Evolutionary conservation across 1,284 basidiomycete species (phyloP).

Genomic region (Somion occarium): DNA sequence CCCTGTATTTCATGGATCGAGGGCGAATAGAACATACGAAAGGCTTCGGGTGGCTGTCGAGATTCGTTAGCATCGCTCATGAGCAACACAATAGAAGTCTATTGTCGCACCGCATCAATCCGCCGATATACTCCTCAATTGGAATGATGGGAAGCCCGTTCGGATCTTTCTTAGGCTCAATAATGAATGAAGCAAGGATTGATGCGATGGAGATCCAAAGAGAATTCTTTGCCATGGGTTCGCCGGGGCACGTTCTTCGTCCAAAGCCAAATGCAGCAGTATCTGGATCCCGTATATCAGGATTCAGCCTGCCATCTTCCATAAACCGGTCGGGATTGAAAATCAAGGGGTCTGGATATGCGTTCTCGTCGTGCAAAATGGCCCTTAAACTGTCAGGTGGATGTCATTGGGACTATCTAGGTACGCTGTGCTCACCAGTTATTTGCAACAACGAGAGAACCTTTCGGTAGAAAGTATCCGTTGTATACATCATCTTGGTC

Average conservation of each 20-base stretch:
- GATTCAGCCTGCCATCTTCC: conserved; percentile 18
- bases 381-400: no score
- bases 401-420: no score
- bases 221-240: conserved; percentile 9
- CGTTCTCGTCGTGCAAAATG: conserved; percentile 29
- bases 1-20: conserved; percentile 1
- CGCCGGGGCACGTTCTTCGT: conserved; percentile 12
- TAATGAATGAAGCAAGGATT: conserved; percentile 15
- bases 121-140: conserved; percentile 8
- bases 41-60: conserved; percentile 13
- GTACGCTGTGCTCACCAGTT: conserved; percentile 10
- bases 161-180: conserved; percentile 8
- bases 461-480: conserved; percentile 20
- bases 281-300: conserved; percentile 15
- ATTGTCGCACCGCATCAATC: conserved; percentile 10
- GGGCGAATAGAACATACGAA: conserved; percentile 11
- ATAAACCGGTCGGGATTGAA: conserved; percentile 34
- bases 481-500: conserved; percentile 20
- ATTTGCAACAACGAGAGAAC: conserved; percentile 19
- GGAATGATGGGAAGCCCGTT: conserved; percentile 10
- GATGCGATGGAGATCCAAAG: conserved; percentile 14
- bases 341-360: conserved; percentile 28
- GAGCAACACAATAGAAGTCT: background rate
- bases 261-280: conserved; percentile 19
- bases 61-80: conserved; percentile 4